phyloP scores from a whole-genome alignment of 2,329 filamentous ascomycete species.

The Emydomyces testavorans region DNA sequence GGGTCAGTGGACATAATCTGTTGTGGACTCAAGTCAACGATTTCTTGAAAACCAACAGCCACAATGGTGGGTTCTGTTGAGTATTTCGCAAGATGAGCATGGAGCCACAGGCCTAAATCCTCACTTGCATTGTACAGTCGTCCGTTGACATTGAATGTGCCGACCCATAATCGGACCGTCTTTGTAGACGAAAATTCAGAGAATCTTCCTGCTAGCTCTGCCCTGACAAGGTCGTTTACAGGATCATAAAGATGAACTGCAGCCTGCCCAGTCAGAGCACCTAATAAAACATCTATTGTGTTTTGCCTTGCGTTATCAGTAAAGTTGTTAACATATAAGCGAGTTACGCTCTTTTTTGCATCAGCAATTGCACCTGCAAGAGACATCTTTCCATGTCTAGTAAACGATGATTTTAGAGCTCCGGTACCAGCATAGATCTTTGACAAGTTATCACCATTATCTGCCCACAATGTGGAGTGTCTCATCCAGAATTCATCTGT shows the following conservation, averaged over 20 bases:
- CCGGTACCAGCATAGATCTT: conserved; percentile 95
- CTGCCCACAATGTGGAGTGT: conserved; percentile 89
- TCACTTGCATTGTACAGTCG: conserved; percentile 63
- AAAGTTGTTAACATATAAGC: conserved; percentile 96
- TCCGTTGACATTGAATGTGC: conserved; percentile 92
- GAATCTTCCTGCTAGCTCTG: conserved; percentile 55
- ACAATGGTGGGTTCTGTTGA: conserved; percentile 67
- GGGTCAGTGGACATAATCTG: conserved; percentile 99
- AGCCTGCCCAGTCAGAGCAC: conserved; percentile 68
- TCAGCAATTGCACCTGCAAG: conserved; percentile 88
- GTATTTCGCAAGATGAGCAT: conserved; percentile 45
- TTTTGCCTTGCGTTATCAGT: conserved; percentile 84
- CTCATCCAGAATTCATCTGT: conserved; percentile 78
- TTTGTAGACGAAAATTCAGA: conserved; percentile 65
- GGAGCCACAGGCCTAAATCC: conserved; percentile 79
- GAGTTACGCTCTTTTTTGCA: conserved; percentile 82
- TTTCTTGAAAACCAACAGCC: conserved; percentile 90
- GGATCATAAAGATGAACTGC: conserved; percentile 85
- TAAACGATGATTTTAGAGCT: conserved; percentile 90
- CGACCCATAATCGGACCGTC: conserved; percentile 67
- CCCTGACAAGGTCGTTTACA: conserved; percentile 77
- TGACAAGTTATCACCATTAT: conserved; percentile 88
- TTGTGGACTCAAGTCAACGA: conserved; percentile 93
- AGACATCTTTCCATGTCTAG: conserved; percentile 89
- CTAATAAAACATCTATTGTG: conserved; percentile 86